Evolutionary conservation across 495 filamentous ascomycete species (phyloP), one percentile per base, ranked within the genome.

Genomic region (Penicillium malachiteum): DNA sequence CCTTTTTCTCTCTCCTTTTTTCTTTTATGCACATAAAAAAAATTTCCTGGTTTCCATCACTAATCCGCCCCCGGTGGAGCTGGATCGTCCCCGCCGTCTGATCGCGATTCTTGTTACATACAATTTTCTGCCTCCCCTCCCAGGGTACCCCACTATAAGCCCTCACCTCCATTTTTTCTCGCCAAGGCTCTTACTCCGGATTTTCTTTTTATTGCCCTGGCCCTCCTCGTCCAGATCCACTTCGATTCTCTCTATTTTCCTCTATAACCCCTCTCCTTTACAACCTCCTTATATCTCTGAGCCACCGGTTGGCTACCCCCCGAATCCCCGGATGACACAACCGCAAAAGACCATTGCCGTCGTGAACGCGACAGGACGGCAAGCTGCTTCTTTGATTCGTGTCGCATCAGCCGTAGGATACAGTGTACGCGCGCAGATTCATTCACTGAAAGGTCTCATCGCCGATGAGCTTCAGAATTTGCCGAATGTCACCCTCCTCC

Each of bases 361-460:
- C 65, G 91, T 96, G 69, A 97, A 97, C 72, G 86, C 87, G 70
- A 89, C 88, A 58, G 93, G 93, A 55, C 87, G 93, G 57, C 93
- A 97, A 79, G 90, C 92, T 32, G 93, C 93, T 41, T 96, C 91
- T 37, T 82, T 97, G 66, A 91, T 96, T 51, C 87, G 93, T 44
- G 92, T 95, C 62, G 93, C 92, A 17, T 87, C 89, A 9, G 93
- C 93, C 32, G 86, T 97, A 17, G 93, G 93, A 50, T 96, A 94
- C 75, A 80, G 85, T 62, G 92, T 97, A 14, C 86, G 90, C 60
- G 93, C 92, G 12, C 93, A 97, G 70, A 78, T 96, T 59, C 84
- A 90, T 59, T 90, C 90, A 58, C 81, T 88, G 44, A 86, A 90
- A 58, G 89, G 89, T 39, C 78, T 92, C 45, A 87, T 96, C 39